These are phyloP conservation scores for Phanerochaete carnosa DNA, from an alignment of 768 basidiomycete species.

Conservation along the genomic window DNA sequence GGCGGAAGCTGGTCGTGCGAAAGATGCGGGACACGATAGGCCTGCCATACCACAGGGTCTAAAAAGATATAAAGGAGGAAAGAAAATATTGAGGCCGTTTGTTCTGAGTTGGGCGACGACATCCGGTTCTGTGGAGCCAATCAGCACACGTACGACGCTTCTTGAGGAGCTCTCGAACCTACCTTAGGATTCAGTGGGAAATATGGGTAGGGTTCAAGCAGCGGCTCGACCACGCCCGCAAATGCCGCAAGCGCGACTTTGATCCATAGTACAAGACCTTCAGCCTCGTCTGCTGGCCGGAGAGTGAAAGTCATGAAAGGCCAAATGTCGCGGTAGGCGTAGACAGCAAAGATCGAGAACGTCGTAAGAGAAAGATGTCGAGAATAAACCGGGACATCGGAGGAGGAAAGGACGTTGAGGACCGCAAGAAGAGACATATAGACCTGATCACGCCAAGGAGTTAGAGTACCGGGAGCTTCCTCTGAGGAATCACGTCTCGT, in stretches of 20 bases:
- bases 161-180: background rate
- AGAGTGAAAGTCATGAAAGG: conserved; percentile 33
- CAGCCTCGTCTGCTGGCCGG: conserved; percentile 27
- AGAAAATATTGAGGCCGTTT: conserved; percentile 38
- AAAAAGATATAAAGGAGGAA: conserved; percentile 37
- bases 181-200: conserved; percentile 32
- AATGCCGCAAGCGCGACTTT: conserved; percentile 28
- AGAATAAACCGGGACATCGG: background rate
- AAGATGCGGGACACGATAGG: conserved; percentile 26
- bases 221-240: conserved; percentile 32
- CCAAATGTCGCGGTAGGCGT: conserved; percentile 31
- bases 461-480: background rate
- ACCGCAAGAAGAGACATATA: background rate
- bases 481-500: background rate
- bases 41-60: conserved; percentile 28
- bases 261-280: conserved; percentile 30
- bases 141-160: background rate
- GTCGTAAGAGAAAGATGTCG: background rate
- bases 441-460: background rate
- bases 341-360: conserved; percentile 11
- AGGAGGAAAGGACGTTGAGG: background rate
- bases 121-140: background rate
- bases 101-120: conserved; percentile 34
- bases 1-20: conserved; percentile 30
- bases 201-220: conserved; percentile 33